These are phyloP conservation scores for Xylaria palmicola DNA, from an alignment of 495 filamentous ascomycete species.

Conservation along the genomic window DNA sequence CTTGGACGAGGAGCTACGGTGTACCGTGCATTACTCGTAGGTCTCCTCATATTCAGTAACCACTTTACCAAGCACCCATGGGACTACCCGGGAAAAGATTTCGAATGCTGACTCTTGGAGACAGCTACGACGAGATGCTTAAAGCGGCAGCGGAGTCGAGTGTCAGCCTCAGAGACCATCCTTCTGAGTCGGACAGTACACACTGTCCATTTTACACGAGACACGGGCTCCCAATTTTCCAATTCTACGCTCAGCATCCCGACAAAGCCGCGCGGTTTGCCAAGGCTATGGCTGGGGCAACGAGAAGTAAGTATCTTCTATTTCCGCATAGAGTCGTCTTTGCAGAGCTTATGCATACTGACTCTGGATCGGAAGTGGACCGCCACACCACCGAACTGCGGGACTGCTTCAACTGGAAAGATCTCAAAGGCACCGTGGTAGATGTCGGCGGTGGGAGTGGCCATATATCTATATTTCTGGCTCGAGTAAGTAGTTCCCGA, in stretches of 20 bases:
- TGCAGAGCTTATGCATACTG: too few species aligned
- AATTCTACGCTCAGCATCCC: slow-evolving; percentile 29
- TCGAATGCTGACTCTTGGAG: background rate
- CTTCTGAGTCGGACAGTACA: background rate
- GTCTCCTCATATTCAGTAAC: background rate
- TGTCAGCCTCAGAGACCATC: background rate
- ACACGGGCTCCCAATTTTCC: slow-evolving; percentile 21
- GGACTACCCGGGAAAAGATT: background rate
- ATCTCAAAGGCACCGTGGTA: slow-evolving; percentile 24
- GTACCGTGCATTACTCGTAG: background rate
- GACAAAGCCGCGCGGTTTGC: slow-evolving; percentile 19
- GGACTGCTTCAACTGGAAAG: slow-evolving; percentile 24
- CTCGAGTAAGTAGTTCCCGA: slow-evolving; percentile 14
- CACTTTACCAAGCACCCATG: background rate
- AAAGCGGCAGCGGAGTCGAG: slow-evolving; percentile 20
- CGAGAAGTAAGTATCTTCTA: slow-evolving; percentile 9
- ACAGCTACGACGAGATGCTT: slow-evolving; percentile 32
- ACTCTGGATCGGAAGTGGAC: background rate
- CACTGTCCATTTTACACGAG: slow-evolving; percentile 25
- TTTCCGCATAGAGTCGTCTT: too few species aligned
- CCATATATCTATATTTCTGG: slow-evolving; percentile 22
- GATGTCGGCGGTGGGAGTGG: slow-evolving; percentile 26
- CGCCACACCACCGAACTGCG: slow-evolving; percentile 8
- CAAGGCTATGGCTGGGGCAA: slow-evolving; percentile 27
- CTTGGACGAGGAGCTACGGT: background rate